Evolutionary conservation across 495 filamentous ascomycete species (phyloP), one percentile per base, ranked within the genome.

Genomic region (Podospora comata): DNA sequence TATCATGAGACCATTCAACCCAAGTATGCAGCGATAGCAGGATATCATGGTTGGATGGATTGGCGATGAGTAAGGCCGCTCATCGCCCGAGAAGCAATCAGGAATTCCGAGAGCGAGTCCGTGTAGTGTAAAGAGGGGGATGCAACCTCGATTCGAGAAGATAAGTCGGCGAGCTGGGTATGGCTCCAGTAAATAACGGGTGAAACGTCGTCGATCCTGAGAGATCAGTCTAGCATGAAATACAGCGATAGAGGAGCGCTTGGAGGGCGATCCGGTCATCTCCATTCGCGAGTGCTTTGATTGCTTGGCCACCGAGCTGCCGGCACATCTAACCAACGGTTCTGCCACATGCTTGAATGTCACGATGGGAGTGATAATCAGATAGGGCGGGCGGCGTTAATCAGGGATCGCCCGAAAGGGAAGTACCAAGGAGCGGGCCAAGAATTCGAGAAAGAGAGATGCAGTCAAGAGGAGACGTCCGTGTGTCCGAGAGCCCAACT

Each of bases 131-230:
- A 23, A 48, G 39, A 48, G 39, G 39, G 15, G 39, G 39, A 48
- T 48, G 39, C 39, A 48, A 48, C 39, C 39, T 48, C 39, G 6
- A 48, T 48, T 48, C 13, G 39, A 48, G 0, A 13, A 48, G 39
- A 48, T 48, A 48, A 48, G 39, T 48, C 39, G 39, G 2, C 39
- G 39, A 48, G 39, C 39, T 48, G 58, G 58, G 58, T 30, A 26
- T 62, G 60, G 26, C 27, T 60, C 55, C 20, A 66, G 64, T 55
- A 66, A 20, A 58, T 11, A 13, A 48, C 13, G 39, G 39, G 16
- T 66, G 64, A 66, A 59, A 59, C 55, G 64, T 66, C 30, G 64
- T 66, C 64, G 64, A 66, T 66, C 64, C 13, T 59, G 64, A 58
- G 54, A 66, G 64, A 28, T 11, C 16, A 30, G 64, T 39, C 28